Evolutionary conservation across 768 basidiomycete species (phyloP), one percentile per base, ranked within the genome.

Genomic region (Kwoniella pini): DNA sequence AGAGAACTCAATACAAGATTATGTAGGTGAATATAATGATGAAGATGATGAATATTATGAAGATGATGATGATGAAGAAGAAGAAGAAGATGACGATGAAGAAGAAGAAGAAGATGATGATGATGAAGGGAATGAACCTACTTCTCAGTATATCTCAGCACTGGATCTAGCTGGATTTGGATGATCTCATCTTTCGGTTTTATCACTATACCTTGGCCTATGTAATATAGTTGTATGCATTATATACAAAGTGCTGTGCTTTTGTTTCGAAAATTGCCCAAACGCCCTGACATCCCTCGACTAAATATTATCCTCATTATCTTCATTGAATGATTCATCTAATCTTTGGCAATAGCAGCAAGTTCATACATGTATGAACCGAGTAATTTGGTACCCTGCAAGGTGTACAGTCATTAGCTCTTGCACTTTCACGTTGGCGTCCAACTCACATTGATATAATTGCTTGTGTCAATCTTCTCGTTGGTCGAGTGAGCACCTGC

Each of bases 391-490:
- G 86, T 79, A 30, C 80, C 79, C 60, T 74, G 54, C 48, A 26
- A 43, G n/a, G 46, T 15, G 21, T 15, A 9, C 33, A 7, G 19
- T n/a, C n/a, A 6, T 17, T 11, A 57, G 48, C 28, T 26, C 15
- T 15, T 19, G 19, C 33, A 36, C n/a, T n/a, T n/a, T 10, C 26
- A 10, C 24, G 30, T 15, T 19, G 15, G 28, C 19, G 28, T 36
- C 38, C 52, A n/a, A 86, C 77, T 79, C 88, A 90, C 72, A 88
- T 89, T 78, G 62, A 96, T 87, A 79, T 87, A 96, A 82, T 98
- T 98, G 48, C 85, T 86, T 53, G 81, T 81, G 79, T 98, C 93
- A 52, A 98, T 82, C 79, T 98, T 98, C 83, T 97, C 95, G 77
- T 95, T 94, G 11, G 89, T 92, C 38, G 73, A 74, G 57, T 70